Evolutionary conservation across 257 asterid species (phyloP), one percentile per base, ranked within the genome.

Genomic region (Solanum dulcamara): DNA sequence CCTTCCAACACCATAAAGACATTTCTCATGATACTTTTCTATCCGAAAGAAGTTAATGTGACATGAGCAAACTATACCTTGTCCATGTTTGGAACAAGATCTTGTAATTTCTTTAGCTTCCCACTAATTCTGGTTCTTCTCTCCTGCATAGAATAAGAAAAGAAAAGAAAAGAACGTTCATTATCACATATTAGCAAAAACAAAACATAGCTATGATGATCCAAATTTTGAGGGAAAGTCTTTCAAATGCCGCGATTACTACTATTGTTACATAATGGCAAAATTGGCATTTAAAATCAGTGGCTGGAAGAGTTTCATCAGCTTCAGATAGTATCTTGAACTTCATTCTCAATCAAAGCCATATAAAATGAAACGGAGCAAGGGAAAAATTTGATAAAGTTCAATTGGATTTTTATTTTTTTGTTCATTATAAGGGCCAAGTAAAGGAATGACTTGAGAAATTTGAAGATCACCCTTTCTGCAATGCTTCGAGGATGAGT

Each of bases 401-500:
- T 72, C 81, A 11, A 72, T 72, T 72, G 35, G 10, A 71, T 12
- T 72, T 72, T 38, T 22, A 1, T 38, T 13, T 9, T n/a, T 72
- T 77, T 26, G 24, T 4, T 46, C 57, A 4, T 77, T 77, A 17
- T 15, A 77, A 77, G 18, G 62, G 4, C 18, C 17, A 55, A 6
- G 14, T 32, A 68, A 38, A 62, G 79, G 33, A 14, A 55, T 30
- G n/a, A 50, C 38, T 51, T 11, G 26, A 17, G 51, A 22, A 18
- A 50, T 18, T 20, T 40, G 53, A 26, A 30, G 72, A 85, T 51
- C 66, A 94, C 98, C 92, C 98, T 87, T 86, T 95, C 98, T 32
- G 98, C 98, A 87, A 95, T 94, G 92, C 98, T 95, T 55, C 98
- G 98, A 87, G 98, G 98, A 89, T 95, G 98, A 10, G 98, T 95